phyloP scores from a whole-genome alignment of 768 basidiomycete species.

The Lactarius tabidus region DNA sequence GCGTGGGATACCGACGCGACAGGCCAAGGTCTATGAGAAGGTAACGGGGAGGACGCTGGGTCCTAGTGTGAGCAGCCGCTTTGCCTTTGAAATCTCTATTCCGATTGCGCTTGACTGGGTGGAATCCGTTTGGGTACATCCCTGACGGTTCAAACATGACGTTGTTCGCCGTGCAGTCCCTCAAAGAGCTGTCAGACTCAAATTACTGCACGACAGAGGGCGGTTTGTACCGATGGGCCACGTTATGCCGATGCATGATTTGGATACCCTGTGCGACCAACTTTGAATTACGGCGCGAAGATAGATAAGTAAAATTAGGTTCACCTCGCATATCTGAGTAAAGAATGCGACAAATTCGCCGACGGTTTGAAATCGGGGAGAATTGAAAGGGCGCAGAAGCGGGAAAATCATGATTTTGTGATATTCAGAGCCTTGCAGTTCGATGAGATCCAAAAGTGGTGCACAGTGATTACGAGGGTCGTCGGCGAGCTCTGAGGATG shows the following conservation, averaged over 20 bases:
- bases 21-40: slow-evolving; percentile 32
- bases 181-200: background rate
- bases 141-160: slow-evolving; percentile 32
- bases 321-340: slow-evolving; percentile 36
- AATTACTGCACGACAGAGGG: background rate
- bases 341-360: slow-evolving; percentile 38
- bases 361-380: slow-evolving; percentile 34
- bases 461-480: slow-evolving; percentile 33
- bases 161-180: slow-evolving; percentile 24
- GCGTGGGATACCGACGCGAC: slow-evolving; percentile 28
- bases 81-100: slow-evolving; percentile 27
- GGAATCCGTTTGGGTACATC: slow-evolving; percentile 32
- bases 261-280: slow-evolving; percentile 24
- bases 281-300: background rate
- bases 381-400: slow-evolving; percentile 29
- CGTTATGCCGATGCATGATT: slow-evolving; percentile 27
- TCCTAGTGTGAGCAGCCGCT: slow-evolving; percentile 29
- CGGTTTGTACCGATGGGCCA: slow-evolving; percentile 34
- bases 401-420: slow-evolving; percentile 34
- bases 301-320: background rate
- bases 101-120: slow-evolving; percentile 26
- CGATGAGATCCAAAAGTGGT: slow-evolving; percentile 28
- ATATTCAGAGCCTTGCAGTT: slow-evolving; percentile 18
- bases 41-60: slow-evolving; percentile 30
- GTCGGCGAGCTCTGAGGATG: slow-evolving; percentile 20